Evolutionary conservation across 2,329 filamentous ascomycete species (phyloP).

Genomic region (Xylaria sp.): DNA sequence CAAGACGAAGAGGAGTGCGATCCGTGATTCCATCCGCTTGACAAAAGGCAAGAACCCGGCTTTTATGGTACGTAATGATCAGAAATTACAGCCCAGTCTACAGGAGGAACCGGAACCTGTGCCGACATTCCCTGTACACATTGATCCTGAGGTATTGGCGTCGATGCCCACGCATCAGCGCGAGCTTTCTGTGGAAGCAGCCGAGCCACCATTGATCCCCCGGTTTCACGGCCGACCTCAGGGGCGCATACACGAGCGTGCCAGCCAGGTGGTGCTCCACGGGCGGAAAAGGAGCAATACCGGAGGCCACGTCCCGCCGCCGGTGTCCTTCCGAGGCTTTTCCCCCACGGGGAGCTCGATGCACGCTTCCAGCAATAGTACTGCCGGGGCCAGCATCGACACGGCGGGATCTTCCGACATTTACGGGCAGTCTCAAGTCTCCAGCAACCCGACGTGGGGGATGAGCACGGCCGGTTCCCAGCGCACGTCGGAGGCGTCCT

Average conservation of each 20-base stretch:
- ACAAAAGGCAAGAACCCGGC: conserved; percentile 75
- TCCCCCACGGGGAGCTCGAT: conserved; percentile 64
- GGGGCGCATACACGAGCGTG: conserved; percentile 56
- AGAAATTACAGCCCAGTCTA: conserved; percentile 19
- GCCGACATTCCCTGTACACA: conserved; percentile 37
- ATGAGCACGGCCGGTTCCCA: conserved; percentile 58
- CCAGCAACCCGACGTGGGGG: conserved; percentile 58
- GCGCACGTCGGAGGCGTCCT: conserved; percentile 67
- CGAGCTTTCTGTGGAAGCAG: conserved; percentile 67
- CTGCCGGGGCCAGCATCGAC: conserved; percentile 65
- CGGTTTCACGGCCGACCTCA: conserved; percentile 70
- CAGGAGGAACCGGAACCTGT: conserved; percentile 34
- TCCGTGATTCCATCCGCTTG: conserved; percentile 89
- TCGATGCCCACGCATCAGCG: conserved; percentile 55
- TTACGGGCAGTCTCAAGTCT: conserved; percentile 62
- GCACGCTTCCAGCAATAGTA: conserved; percentile 65
- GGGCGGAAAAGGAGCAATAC: conserved; percentile 91
- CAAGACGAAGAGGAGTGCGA: conserved; percentile 64
- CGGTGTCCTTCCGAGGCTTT: conserved; percentile 81
- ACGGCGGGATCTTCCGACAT: conserved; percentile 70
- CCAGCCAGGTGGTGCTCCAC: conserved; percentile 64
- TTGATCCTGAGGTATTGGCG: conserved; percentile 50
- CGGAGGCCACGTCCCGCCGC: conserved; percentile 75
- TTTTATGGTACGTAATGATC: conserved; percentile 50
- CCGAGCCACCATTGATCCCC: conserved; percentile 77